Conservation (phyloP, 2,329 filamentous ascomycete genomes). For the Coniochaeta ligniaria region DNA sequence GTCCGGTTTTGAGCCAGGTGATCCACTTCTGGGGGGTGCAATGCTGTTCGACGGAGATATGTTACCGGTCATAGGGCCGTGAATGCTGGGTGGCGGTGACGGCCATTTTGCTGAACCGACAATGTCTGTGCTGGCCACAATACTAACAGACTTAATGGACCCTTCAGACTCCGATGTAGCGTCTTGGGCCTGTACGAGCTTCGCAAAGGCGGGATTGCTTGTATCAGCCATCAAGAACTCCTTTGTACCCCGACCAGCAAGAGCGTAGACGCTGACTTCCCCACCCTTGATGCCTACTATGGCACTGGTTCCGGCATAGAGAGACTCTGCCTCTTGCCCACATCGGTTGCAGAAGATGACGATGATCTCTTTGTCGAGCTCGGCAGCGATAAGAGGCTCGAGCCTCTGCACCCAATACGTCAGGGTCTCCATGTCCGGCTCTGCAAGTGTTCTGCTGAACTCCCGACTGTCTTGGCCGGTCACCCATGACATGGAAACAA, state of each 20-base stretch:
- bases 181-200: constrained; percentile 19
- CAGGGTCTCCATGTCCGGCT: constrained; percentile 56
- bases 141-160: too few relatives aligned
- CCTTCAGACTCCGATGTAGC: too few relatives aligned
- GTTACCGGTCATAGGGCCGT: too few relatives aligned
- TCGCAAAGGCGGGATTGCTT: constrained; percentile 21
- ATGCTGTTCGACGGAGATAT: too few relatives aligned
- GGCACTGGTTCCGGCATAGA: constrained; percentile 58
- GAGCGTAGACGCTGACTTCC: constrained; percentile 51
- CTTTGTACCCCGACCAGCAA: constrained; percentile 55
- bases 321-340: constrained; percentile 49
- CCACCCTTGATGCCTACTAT: constrained; percentile 52
- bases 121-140: too few relatives aligned
- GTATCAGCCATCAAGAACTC: constrained; percentile 53
- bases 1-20: too few relatives aligned
- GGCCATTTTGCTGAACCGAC: background rate
- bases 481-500: constrained; percentile 62
- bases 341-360: constrained; percentile 57
- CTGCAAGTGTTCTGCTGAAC: constrained; percentile 30
- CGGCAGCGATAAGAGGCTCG: constrained; percentile 41
- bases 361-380: constrained; percentile 42
- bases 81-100: background rate
- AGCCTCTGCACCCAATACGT: constrained; percentile 59
- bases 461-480: constrained; percentile 39
- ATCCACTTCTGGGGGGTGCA: too few relatives aligned